A percentile compares a stretch with the other conserved stretches of the same genome.
Conservation (phyloP, 306 rosid species). For the Fagus crenata region DNA sequence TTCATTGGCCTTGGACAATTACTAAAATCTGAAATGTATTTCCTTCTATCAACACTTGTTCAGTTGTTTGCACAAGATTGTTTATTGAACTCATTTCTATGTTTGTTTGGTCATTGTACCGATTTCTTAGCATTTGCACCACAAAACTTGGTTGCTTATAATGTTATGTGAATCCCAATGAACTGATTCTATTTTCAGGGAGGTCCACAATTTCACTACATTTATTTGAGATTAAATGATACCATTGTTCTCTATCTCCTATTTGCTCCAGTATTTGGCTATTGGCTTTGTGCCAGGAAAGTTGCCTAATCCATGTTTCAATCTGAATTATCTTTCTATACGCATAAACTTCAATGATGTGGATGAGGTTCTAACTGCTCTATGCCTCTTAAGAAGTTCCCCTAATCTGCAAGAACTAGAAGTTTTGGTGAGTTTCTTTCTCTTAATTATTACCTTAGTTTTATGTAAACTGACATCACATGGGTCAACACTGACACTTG, state of each 20-base stretch:
- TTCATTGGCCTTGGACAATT: constrained; percentile 1
- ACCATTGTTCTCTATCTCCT: constrained; percentile 27
- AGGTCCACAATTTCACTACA: background rate
- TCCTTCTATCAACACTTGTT: background rate
- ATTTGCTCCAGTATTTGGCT: constrained; percentile 53
- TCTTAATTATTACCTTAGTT: constrained; percentile 16
- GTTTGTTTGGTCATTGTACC: background rate
- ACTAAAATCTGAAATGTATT: background rate
- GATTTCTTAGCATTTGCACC: background rate
- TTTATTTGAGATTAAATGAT: constrained; percentile 13
- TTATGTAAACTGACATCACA: background rate
- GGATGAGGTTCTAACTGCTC: constrained; percentile 52
- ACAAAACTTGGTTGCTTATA: background rate
- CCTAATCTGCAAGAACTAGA: constrained; percentile 58
- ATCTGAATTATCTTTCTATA: constrained; percentile 54
- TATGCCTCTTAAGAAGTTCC: constrained; percentile 53
- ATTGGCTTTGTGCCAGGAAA: constrained; percentile 39
- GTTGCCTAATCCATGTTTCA: constrained; percentile 45
- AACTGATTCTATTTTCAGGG: constrained; percentile 1
- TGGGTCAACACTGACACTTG: background rate
- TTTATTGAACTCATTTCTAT: background rate
- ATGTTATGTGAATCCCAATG: background rate
- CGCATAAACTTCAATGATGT: constrained; percentile 50
- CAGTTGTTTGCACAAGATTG: too few species aligned
- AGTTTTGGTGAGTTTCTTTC: constrained; percentile 47